Conservation (phyloP, 208 protist species). For the Wallacemonas sp. region DNA sequence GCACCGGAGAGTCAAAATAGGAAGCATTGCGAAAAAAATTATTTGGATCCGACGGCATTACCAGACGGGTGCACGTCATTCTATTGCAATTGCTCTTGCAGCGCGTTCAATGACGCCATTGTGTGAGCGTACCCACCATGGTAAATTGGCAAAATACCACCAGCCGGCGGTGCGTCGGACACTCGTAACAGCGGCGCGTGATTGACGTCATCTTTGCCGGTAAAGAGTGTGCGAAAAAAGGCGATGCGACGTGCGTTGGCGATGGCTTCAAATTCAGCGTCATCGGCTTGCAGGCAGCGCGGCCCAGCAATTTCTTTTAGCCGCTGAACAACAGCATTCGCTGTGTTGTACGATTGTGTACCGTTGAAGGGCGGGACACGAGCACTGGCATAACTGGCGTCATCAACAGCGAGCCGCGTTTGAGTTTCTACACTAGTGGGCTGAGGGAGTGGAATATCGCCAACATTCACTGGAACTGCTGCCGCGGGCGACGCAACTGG, state of each 20-base stretch:
- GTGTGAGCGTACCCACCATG: conserved; percentile 7
- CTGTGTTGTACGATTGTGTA: conserved; percentile 2
- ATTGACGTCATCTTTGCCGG: background rate
- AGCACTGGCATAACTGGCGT: background rate
- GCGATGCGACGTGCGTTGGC: background rate
- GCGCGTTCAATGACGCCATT: background rate
- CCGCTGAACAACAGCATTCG: conserved; percentile 5
- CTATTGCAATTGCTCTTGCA: background rate
- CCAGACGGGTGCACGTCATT: background rate
- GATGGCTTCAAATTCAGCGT: conserved; percentile 8
- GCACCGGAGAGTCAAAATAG: no score
- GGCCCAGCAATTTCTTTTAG: conserved; percentile 12
- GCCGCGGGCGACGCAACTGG: background rate
- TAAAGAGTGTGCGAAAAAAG: conserved; percentile 15
- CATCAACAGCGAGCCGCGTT: background rate
- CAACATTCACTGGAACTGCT: no score
- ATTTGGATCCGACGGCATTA: no score
- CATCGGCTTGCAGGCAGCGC: background rate
- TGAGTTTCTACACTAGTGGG: no score
- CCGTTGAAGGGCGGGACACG: background rate
- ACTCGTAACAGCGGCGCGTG: background rate
- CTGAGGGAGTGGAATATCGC: no score
- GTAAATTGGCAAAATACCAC: background rate
- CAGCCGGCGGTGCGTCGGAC: background rate
- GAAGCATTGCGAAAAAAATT: no score